Evolutionary conservation across 148 eudicot genomes (phyloP), one percentile per base, ranked within the genome.

Genomic region (Euryodendron excelsum): DNA sequence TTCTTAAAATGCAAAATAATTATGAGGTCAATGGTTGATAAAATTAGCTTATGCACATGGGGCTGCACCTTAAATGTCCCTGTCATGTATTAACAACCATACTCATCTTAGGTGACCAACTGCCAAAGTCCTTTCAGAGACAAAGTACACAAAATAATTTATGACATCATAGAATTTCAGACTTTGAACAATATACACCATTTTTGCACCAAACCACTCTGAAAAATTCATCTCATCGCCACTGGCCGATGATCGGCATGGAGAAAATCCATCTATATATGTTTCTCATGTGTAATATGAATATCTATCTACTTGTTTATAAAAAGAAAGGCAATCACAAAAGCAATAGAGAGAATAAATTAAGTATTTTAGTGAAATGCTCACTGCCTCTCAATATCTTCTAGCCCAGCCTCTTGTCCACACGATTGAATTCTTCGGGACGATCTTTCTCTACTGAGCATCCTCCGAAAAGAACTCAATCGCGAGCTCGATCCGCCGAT

Each of bases 401-500:
- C 72, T 15, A 34, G 23, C 3, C 56, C 87, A 23, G 69, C 60
- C 34, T 85, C 89, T 17, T 67, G 65, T 25, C 63, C 81, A 75
- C 73, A 39, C 50, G 66, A 69, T 56, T 84, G 86, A 62, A 77
- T 62, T 67, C 88, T 80, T 20, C 64, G 74, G 4, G 86, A 88
- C 28, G 91, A 88, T 79, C 83, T 75, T 8, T 89, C 90, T 74
- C 87, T 61, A 52, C 81, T 81, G 59, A 92, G 85, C 61, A 92
- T 89, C 80, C 81, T 90, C 69, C 87, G 81, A 59, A 90, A 92
- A 2, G 93, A 90, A 66, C 85, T 82, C 64, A 92, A 78, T 68
- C 93, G 81, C 9, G 71, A 67, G 77, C 78, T 87, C 13, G 89
- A 80, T 21, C 78, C 86, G 31, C 33, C 50, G 41, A 59, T 23